Conservation (phyloP, 2,329 filamentous ascomycete species). For the Hirsutella thompsonii region DNA sequence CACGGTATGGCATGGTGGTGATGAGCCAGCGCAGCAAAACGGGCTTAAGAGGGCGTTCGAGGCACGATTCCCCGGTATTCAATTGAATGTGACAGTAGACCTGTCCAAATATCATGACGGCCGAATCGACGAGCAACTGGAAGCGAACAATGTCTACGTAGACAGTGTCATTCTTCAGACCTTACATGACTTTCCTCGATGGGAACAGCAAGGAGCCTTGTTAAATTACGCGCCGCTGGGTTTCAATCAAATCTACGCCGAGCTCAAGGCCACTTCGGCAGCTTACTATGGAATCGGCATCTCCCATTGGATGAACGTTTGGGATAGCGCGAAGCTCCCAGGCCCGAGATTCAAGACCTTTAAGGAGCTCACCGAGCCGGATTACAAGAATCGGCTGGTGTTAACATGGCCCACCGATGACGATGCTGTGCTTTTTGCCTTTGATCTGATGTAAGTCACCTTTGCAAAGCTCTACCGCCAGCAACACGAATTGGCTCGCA, state of each 20-base stretch:
- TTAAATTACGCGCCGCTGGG: slow-evolving; percentile 34
- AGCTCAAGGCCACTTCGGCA: slow-evolving; percentile 26
- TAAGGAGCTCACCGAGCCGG: slow-evolving; percentile 29
- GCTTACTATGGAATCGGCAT: slow-evolving; percentile 29
- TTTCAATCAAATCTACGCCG: slow-evolving; percentile 28
- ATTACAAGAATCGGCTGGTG: slow-evolving; percentile 39
- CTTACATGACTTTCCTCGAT: slow-evolving; percentile 36
- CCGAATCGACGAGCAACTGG: slow-evolving; percentile 31
- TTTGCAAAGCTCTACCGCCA: too few species aligned
- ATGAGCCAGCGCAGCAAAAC: slow-evolving; percentile 26
- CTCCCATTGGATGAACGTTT: slow-evolving; percentile 22
- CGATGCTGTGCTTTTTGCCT: slow-evolving; percentile 39
- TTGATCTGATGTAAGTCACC: slow-evolving; percentile 33
- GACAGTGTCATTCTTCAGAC: slow-evolving; percentile 38
- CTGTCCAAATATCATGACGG: slow-evolving; percentile 41
- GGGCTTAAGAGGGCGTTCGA: slow-evolving; percentile 29
- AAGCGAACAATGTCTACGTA: slow-evolving; percentile 21
- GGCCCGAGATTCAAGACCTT: slow-evolving; percentile 13
- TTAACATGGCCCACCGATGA: slow-evolving; percentile 46
- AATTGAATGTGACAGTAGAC: slow-evolving; percentile 39
- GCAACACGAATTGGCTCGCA: too few species aligned
- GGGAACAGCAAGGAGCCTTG: slow-evolving; percentile 32
- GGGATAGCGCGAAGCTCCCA: slow-evolving; percentile 19
- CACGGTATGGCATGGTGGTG: slow-evolving; percentile 35
- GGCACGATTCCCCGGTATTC: slow-evolving; percentile 32